Conservation (phyloP, 805 yeast species). For the Hanseniaspora nectarophila region DNA sequence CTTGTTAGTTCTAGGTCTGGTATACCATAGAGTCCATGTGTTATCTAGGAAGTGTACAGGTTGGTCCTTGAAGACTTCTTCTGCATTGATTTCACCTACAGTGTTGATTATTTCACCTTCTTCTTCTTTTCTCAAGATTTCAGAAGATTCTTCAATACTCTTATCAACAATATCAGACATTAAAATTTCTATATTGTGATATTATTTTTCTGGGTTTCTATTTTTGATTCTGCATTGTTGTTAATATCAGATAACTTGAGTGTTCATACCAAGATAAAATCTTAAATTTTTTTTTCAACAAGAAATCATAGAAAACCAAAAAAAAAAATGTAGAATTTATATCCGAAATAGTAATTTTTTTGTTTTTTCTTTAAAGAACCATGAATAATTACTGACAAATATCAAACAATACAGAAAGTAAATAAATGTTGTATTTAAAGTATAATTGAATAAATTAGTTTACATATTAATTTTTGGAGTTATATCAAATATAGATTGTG, state of each 20-base stretch:
- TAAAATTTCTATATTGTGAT: neutral
- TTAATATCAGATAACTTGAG: neutral
- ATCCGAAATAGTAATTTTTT: too few relatives aligned
- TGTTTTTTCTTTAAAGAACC: too few relatives aligned
- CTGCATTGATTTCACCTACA: neutral
- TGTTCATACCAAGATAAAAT: neutral
- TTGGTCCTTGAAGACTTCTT: neutral
- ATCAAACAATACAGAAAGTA: too few relatives aligned
- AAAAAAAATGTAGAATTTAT: too few relatives aligned
- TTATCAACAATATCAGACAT: neutral
- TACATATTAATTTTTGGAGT: too few relatives aligned
- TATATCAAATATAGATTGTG: too few relatives aligned
- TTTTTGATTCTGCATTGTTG: neutral
- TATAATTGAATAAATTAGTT: too few relatives aligned
- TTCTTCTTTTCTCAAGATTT: neutral
- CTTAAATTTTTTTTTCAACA: too few relatives aligned
- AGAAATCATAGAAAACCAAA: too few relatives aligned
- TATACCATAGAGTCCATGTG: constrained; percentile 95
- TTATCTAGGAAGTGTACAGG: constrained; percentile 67
- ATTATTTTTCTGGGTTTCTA: neutral
- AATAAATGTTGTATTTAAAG: too few relatives aligned
- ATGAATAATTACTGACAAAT: too few relatives aligned
- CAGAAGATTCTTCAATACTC: neutral
- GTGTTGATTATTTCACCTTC: neutral
- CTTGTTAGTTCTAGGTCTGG: constrained; percentile 75